Conservation (phyloP, 495 filamentous ascomycete genomes). For the Extremus antarcticus region DNA sequence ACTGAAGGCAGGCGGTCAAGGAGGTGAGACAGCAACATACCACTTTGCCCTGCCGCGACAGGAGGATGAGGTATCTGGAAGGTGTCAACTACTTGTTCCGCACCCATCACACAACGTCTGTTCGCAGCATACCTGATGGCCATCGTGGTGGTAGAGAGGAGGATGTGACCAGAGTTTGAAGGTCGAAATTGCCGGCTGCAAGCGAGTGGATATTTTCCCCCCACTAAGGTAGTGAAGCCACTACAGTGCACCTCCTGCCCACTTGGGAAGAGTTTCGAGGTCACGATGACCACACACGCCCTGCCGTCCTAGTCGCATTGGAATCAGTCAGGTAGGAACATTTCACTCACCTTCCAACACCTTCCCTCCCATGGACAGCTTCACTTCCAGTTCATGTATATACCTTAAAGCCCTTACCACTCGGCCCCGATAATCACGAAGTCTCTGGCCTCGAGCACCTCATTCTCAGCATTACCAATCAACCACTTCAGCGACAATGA, state of each 20-base stretch:
- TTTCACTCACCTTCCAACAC: too few species aligned
- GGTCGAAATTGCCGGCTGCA: neutral
- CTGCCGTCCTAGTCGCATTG: too few species aligned
- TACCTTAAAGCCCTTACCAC: neutral
- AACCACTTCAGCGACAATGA: conserved; percentile 42
- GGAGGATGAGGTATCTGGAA: conserved; percentile 84
- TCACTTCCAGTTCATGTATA: conserved; percentile 1
- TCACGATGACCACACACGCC: neutral
- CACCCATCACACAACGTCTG: neutral
- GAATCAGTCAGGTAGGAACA: too few species aligned
- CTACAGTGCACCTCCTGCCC: neutral
- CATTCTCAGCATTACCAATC: neutral
- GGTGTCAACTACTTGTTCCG: neutral
- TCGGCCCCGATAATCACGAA: neutral
- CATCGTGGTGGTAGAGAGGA: neutral
- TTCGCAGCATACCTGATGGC: neutral
- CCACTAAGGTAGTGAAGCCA: too few species aligned
- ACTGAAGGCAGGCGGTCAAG: conserved; percentile 14
- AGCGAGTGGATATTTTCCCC: too few species aligned
- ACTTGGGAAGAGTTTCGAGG: neutral
- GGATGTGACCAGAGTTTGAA: neutral
- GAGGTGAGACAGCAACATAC: conserved; percentile 41
- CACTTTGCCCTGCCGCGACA: conserved; percentile 98
- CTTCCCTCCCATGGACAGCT: too few species aligned
- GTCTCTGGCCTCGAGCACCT: neutral